Base-by-base conservation (phyloP, 352 stramenopile genomes). In the Globisporangium middletonii region DNA sequence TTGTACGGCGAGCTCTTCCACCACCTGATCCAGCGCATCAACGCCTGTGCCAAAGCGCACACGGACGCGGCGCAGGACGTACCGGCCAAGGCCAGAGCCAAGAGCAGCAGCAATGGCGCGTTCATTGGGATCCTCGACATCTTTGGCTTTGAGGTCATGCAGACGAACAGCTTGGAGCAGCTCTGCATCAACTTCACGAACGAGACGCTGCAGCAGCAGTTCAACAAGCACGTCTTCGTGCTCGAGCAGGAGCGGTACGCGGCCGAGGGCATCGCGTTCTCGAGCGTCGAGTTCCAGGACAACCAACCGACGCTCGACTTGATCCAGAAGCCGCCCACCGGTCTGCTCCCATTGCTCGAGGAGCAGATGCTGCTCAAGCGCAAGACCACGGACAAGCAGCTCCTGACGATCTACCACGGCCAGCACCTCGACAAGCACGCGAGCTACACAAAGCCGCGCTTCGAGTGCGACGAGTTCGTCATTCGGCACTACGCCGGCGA, bases 101-200 rank as follows among this genome's bases (percentile, higher is more conserved):
- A 57, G 43, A n/a, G 54, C 30, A 27, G 37, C 59, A 5, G 28
- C 43, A 42, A 11, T 52, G 60, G 4, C 51, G 69, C 74, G 1
- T 93, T 92, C 26, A 94, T 96, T 50, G 88, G 86, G 12, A 94
- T 97, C 28, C 68, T 97, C 16, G 88, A 97, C 62, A 97, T 97
- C 45, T 97, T 97, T 61, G 88, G 88, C 11, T 96, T 97, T 58
- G 88, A 97, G 60, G 84, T 88, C 19, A 92, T 97, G 81, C 68
- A 84, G 52, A 75, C 69, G 44, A 97, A 97, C 69, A 93, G 77
- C 41, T 71, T 97, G 12, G 88, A 97, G 65, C 88, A 97, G 53
- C 63, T 97, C 5, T 94, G 87, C 58, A 96, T 97, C 69, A 96
- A 97, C 59, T 97, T 94, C 57, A 92, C 85, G 27, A 97, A 97